These are phyloP conservation scores for Lyophyllum semitale DNA, from an alignment of 768 basidiomycete genomes.

Conservation along the genomic window DNA sequence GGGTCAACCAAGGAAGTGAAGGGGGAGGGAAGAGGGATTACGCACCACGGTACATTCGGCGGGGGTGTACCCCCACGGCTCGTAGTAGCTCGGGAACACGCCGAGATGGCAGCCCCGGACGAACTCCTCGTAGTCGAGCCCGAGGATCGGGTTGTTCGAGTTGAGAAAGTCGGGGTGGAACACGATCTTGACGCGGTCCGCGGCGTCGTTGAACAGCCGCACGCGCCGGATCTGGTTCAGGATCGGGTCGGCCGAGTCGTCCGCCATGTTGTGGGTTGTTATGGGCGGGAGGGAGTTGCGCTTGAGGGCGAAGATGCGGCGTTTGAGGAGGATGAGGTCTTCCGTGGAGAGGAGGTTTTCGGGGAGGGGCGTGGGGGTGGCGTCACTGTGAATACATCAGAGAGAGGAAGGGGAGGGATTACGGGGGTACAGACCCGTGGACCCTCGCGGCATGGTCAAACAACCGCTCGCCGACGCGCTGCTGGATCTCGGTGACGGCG, in stretches of 20 bases:
- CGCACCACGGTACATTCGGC: conserved; percentile 97
- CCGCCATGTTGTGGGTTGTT: conserved; percentile 98
- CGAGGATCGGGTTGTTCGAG: conserved; percentile 95
- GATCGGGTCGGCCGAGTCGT: conserved; percentile 91
- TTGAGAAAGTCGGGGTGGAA: conserved; percentile 99
- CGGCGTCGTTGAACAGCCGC: conserved; percentile 85
- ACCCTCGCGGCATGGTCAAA: conserved; percentile 95
- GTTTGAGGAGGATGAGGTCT: conserved; percentile 93
- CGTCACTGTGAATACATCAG: conserved; percentile 53
- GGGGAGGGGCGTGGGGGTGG: conserved; percentile 68
- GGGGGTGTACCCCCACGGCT: conserved; percentile 96
- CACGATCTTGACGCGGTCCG: conserved; percentile 93
- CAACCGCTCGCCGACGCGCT: conserved; percentile 86
- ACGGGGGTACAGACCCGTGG: conserved; percentile 64
- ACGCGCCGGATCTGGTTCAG: conserved; percentile 94
- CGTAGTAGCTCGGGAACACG: conserved; percentile 97
- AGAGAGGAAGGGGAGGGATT: not conserved
- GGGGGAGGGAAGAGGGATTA: conserved; percentile 12
- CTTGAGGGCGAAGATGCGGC: conserved; percentile 95
- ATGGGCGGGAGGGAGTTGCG: conserved; percentile 93
- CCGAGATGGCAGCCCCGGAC: conserved; percentile 97
- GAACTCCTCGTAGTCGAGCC: conserved; percentile 98
- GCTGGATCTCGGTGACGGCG: conserved; percentile 94
- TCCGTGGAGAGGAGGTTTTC: conserved; percentile 83
- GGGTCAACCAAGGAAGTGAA: conserved; percentile 4